Evolutionary conservation across 179 eudicot genomes (phyloP).

Genomic region (Drosera spatulata): DNA sequence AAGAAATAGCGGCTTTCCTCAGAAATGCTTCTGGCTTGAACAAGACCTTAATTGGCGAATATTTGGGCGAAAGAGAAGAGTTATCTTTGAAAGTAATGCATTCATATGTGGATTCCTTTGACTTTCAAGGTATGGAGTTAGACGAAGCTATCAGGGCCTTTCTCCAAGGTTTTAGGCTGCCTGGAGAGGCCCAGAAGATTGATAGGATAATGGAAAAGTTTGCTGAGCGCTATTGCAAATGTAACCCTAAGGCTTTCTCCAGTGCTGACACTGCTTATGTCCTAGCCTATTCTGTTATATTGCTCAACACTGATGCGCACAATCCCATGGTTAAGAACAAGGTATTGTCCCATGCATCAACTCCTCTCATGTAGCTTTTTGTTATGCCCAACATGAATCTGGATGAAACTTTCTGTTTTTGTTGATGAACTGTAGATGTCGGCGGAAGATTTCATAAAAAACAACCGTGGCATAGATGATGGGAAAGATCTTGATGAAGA

Average conservation of each 20-base stretch:
- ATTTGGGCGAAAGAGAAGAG: constrained; percentile 93
- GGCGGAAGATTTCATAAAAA: constrained; percentile 88
- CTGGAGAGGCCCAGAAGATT: constrained; percentile 98
- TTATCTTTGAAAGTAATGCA: constrained; percentile 93
- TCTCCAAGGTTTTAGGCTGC: constrained; percentile 86
- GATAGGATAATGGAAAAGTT: constrained; percentile 98
- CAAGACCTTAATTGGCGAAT: constrained; percentile 84
- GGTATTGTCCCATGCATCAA: constrained; percentile 21
- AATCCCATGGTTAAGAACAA: constrained; percentile 94
- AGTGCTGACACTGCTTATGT: constrained; percentile 98
- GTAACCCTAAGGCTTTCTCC: constrained; percentile 79
- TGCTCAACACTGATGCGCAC: constrained; percentile 99
- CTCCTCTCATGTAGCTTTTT: too few species aligned
- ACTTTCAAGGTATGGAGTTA: constrained; percentile 76
- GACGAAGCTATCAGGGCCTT: constrained; percentile 93
- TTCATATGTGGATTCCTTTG: constrained; percentile 88
- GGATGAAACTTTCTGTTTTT: too few species aligned
- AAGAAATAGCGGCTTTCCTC: constrained; percentile 72
- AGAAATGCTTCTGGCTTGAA: constrained; percentile 76
- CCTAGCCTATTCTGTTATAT: constrained; percentile 94
- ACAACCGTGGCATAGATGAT: constrained; percentile 94
- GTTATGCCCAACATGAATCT: constrained; percentile 2
- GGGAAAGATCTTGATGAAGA: constrained; percentile 96
- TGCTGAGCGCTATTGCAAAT: constrained; percentile 96
- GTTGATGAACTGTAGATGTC: constrained; percentile 45